Evolutionary conservation across 1,284 basidiomycete species (phyloP).

Genomic region (Irpex sp.): DNA sequence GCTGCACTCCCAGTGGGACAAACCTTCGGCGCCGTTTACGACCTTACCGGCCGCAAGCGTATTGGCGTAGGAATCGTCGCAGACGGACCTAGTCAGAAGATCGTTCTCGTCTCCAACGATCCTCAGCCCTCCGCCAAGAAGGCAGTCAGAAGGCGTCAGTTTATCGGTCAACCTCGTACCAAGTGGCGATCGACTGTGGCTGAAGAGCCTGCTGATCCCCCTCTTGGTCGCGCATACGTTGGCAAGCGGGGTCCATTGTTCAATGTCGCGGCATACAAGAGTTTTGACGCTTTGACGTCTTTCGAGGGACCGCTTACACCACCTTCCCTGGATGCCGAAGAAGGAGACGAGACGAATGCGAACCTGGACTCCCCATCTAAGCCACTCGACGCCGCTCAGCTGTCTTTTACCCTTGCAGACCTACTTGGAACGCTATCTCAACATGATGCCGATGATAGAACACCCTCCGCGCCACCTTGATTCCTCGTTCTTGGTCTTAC

Average conservation of each 20-base stretch:
- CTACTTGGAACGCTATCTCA: neutral
- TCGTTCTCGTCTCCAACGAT: neutral
- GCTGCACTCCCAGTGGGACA: slow-evolving; percentile 6
- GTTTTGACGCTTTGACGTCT: neutral
- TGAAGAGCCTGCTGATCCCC: neutral
- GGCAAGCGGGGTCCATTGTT: neutral
- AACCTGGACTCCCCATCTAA: neutral
- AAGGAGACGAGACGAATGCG: neutral
- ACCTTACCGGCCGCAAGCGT: slow-evolving; percentile 14
- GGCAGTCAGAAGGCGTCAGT: neutral
- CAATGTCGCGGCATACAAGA: neutral
- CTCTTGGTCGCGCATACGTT: neutral
- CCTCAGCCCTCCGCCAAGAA: neutral
- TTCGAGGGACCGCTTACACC: slow-evolving; percentile 2
- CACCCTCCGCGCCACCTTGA: too few relatives aligned
- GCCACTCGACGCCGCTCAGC: neutral
- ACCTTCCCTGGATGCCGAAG: neutral
- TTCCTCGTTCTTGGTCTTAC: too few relatives aligned
- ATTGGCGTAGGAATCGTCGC: slow-evolving; percentile 20
- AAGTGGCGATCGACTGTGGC: neutral
- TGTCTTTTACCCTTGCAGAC: neutral
- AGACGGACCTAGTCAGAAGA: slow-evolving; percentile 7
- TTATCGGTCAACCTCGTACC: neutral
- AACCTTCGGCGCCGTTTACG: slow-evolving; percentile 22
- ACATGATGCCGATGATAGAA: too few relatives aligned